phyloP scores from a whole-genome alignment of 495 filamentous ascomycete species.

The Cryomyces minteri region DNA sequence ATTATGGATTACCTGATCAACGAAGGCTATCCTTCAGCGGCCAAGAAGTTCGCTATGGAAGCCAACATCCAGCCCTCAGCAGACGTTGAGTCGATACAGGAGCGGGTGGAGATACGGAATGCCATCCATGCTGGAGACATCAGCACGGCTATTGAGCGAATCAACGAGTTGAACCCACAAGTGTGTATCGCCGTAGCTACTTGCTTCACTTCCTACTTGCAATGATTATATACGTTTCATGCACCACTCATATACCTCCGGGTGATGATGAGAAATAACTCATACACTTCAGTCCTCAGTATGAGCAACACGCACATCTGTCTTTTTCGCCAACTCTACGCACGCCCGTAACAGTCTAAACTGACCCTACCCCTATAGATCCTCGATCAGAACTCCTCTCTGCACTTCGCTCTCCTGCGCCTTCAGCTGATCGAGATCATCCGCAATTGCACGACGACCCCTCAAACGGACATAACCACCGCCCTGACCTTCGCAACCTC shows the following conservation, averaged over 20 bases:
- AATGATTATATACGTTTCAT: constrained; percentile 98
- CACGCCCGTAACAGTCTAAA: background rate
- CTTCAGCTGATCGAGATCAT: constrained; percentile 91
- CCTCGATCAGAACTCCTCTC: constrained; percentile 59
- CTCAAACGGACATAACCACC: constrained; percentile 51
- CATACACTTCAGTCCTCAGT: constrained; percentile 70
- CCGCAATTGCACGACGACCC: constrained; percentile 42
- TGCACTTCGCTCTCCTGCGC: constrained; percentile 83
- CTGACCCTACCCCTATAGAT: constrained; percentile 39
- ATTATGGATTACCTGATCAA: constrained; percentile 96
- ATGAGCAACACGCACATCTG: constrained; percentile 34
- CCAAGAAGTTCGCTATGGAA: constrained; percentile 82
- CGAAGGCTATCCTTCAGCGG: constrained; percentile 86
- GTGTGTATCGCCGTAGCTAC: constrained; percentile 33
- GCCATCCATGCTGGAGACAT: constrained; percentile 73
- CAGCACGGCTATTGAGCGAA: constrained; percentile 60
- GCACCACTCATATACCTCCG: constrained; percentile 96
- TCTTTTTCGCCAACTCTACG: constrained; percentile 17
- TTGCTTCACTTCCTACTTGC: constrained; percentile 22
- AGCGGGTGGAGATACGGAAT: constrained; percentile 59
- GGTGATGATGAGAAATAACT: constrained; percentile 81
- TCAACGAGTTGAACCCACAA: constrained; percentile 83
- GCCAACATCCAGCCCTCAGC: constrained; percentile 65
- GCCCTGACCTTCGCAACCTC: constrained; percentile 76
- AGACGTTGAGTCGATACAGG: constrained; percentile 51